Conservation (phyloP, 306 rosid genomes). For the Cucurbita moschata region DNA sequence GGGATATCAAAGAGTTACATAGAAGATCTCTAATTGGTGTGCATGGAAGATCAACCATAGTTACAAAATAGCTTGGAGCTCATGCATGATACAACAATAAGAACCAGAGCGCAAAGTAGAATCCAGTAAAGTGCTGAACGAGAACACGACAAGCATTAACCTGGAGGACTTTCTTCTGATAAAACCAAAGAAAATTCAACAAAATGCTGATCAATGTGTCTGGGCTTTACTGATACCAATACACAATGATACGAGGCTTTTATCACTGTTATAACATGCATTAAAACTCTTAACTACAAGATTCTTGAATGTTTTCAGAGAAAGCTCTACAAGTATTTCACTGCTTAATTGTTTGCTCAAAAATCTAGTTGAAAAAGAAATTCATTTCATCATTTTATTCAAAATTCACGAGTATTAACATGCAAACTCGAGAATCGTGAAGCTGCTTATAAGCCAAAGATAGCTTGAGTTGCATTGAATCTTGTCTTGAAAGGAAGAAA, state of each 20-base stretch:
- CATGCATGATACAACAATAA: neutral
- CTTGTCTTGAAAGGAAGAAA: constrained; percentile 9
- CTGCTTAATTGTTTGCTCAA: neutral
- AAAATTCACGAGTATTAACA: neutral
- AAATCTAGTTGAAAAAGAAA: neutral
- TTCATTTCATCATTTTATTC: neutral
- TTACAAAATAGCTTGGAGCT: neutral
- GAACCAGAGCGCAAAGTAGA: neutral
- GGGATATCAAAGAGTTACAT: neutral
- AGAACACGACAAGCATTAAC: neutral
- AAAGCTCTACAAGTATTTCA: neutral
- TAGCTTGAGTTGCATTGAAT: neutral
- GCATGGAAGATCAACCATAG: neutral
- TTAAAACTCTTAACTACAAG: neutral
- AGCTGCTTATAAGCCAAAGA: neutral
- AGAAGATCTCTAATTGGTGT: neutral
- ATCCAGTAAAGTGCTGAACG: neutral
- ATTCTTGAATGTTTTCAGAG: neutral
- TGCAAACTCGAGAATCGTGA: neutral
- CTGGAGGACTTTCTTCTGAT: neutral
- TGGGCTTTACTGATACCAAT: neutral
- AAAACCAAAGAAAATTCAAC: neutral
- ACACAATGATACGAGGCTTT: neutral
- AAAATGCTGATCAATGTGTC: neutral
- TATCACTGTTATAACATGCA: neutral